Evolutionary conservation across 2,329 filamentous ascomycete genomes (phyloP).

Genomic region (Biscogniauxia marginata): DNA sequence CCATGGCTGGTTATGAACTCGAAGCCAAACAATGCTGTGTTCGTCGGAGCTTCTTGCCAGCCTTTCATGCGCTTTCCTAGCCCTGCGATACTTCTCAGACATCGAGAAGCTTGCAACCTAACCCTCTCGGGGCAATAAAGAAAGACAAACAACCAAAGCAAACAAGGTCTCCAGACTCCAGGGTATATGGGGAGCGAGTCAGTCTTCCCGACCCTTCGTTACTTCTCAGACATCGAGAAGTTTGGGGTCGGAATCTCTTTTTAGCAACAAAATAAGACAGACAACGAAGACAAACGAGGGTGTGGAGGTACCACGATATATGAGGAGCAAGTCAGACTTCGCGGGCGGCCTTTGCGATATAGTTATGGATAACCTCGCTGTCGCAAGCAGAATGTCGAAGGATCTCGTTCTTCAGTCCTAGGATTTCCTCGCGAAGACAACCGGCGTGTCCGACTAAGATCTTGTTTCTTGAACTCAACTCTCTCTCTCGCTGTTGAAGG

Average conservation of each 20-base stretch:
- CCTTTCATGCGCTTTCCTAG: neutral
- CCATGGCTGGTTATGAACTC: neutral
- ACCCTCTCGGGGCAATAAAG: neutral
- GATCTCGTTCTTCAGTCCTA: slow-evolving; percentile 28
- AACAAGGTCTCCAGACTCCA: too few species aligned
- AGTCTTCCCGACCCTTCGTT: neutral
- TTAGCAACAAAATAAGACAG: too few species aligned
- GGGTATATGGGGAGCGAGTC: too few species aligned
- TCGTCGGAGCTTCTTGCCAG: neutral
- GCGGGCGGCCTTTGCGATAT: slow-evolving; percentile 26
- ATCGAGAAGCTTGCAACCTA: neutral
- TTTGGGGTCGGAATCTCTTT: too few species aligned
- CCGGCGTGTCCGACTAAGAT: slow-evolving; percentile 17
- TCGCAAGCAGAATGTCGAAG: slow-evolving; percentile 25
- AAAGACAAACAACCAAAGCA: too few species aligned
- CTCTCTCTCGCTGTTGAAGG: slow-evolving; percentile 22
- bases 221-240: neutral
- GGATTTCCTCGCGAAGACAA: slow-evolving; percentile 23
- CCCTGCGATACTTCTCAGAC: neutral
- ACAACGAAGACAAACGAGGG: neutral
- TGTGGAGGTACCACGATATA: neutral
- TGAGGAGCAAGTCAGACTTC: neutral
- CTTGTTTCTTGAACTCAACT: slow-evolving; percentile 22
- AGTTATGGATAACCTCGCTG: slow-evolving; percentile 30
- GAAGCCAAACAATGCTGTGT: neutral